phyloP scores from a whole-genome alignment of 352 stramenopile genomes.

The Globisporangium perplexum region DNA sequence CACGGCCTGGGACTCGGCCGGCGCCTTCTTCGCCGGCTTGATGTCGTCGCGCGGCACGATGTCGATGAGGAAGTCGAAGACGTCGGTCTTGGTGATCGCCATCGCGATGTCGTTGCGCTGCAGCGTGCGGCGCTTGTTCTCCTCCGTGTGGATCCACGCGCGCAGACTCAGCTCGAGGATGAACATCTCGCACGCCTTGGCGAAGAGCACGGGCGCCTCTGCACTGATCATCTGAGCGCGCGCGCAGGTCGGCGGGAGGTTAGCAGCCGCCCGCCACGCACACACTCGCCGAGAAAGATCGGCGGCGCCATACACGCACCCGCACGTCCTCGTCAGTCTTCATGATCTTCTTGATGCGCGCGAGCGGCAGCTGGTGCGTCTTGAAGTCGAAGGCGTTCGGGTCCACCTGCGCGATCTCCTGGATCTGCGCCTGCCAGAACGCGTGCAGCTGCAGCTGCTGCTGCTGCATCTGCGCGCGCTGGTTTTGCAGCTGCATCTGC shows the following conservation, averaged over 20 bases:
- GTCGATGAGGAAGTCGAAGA: slow-evolving; percentile 92
- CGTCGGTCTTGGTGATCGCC: slow-evolving; percentile 88
- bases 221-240: slow-evolving; percentile 95
- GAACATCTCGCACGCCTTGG: slow-evolving; percentile 95
- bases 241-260: too few species aligned
- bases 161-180: slow-evolving; percentile 88
- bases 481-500: slow-evolving; percentile 83
- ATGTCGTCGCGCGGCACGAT: slow-evolving; percentile 88
- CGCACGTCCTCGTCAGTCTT: slow-evolving; percentile 93
- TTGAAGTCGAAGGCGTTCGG: slow-evolving; percentile 84
- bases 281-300: neutral
- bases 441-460: slow-evolving; percentile 79
- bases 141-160: slow-evolving; percentile 88
- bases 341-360: slow-evolving; percentile 96
- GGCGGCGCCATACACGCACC: slow-evolving; percentile 13
- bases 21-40: slow-evolving; percentile 82
- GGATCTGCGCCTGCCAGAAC: slow-evolving; percentile 87
- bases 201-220: slow-evolving; percentile 90
- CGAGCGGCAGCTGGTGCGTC: slow-evolving; percentile 88
- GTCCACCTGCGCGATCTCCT: slow-evolving; percentile 87
- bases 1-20: slow-evolving; percentile 62
- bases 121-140: slow-evolving; percentile 91
- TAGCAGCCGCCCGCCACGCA: neutral
- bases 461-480: slow-evolving; percentile 86
- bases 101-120: slow-evolving; percentile 89